Conservation (phyloP, 2,329 filamentous ascomycete genomes). For the Sclerotinia nivalis region DNA sequence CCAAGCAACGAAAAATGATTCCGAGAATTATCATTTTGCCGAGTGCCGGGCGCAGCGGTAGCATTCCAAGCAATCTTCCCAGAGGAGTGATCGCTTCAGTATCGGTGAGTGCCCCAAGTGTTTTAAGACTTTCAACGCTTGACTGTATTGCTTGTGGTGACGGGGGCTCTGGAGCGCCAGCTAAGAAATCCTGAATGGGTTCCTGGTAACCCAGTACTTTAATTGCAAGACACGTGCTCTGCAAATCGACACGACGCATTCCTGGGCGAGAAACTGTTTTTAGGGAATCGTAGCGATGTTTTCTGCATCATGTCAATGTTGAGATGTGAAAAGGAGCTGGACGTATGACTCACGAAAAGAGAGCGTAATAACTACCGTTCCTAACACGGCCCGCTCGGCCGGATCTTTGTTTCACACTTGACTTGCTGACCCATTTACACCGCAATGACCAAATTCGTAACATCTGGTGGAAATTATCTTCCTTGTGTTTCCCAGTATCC, state of each 20-base stretch:
- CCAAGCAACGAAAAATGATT: conserved; percentile 85
- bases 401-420: conserved; percentile 88
- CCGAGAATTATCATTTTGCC: conserved; percentile 94
- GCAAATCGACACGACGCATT: conserved; percentile 84
- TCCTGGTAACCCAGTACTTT: conserved; percentile 88
- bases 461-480: conserved; percentile 83
- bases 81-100: conserved; percentile 78
- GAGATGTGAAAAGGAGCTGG: not conserved
- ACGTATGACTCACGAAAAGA: conserved; percentile 71
- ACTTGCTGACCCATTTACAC: conserved; percentile 89
- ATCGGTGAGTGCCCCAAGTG: conserved; percentile 84
- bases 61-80: conserved; percentile 82
- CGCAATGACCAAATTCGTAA: conserved; percentile 89
- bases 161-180: conserved; percentile 82
- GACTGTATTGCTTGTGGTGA: conserved; percentile 78
- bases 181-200: conserved; percentile 75
- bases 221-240: conserved; percentile 88
- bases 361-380: conserved; percentile 83
- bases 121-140: conserved; percentile 73
- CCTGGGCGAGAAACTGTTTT: conserved; percentile 79
- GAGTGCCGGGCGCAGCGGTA: conserved; percentile 85
- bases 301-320: conserved; percentile 12
- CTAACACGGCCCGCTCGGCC: conserved; percentile 91
- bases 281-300: conserved; percentile 76
- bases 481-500: conserved; percentile 89